Percentiles rank a stretch among this genome's conserved stretches.
These are phyloP conservation scores for Trichoderma atroviride DNA, from an alignment of 2,329 filamentous ascomycete genomes.

Conservation along the genomic window DNA sequence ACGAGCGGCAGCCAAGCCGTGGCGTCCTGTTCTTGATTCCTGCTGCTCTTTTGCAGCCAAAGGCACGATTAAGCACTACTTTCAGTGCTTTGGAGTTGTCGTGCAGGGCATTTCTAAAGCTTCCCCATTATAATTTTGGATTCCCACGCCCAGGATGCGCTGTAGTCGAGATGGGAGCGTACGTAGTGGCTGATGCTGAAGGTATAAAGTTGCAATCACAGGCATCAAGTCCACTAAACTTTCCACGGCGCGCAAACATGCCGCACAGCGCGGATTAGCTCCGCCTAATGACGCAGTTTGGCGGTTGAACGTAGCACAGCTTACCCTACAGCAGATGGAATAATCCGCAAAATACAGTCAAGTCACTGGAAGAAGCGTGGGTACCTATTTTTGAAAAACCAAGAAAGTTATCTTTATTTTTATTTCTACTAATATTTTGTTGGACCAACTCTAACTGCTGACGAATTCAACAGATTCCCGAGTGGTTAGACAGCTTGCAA, in stretches of 20 bases:
- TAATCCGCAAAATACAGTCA: background rate
- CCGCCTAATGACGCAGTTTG: slow-evolving; percentile 14
- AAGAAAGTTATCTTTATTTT: background rate
- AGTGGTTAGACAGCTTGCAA: background rate
- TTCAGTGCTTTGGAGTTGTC: background rate
- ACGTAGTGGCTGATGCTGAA: background rate
- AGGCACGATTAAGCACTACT: background rate
- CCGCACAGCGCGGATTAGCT: slow-evolving; percentile 6
- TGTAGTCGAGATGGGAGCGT: background rate
- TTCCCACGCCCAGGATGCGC: background rate
- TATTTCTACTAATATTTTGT: background rate
- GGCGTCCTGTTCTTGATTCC: background rate
- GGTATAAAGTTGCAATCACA: background rate
- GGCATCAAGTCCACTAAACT: slow-evolving; percentile 21
- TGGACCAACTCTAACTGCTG: background rate
- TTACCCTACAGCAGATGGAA: background rate
- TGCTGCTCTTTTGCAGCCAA: background rate
- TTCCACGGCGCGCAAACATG: slow-evolving; percentile 27
- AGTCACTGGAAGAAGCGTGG: background rate
- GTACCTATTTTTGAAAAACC: background rate
- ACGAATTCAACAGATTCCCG: background rate
- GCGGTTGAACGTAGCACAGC: background rate
- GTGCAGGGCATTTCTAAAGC: background rate
- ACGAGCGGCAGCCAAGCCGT: background rate
- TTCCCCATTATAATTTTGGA: background rate